A percentile compares a stretch with the other conserved stretches of the same genome.
phyloP scores from a whole-genome alignment of 1,284 basidiomycete genomes.

The Trichosporon asahii region DNA sequence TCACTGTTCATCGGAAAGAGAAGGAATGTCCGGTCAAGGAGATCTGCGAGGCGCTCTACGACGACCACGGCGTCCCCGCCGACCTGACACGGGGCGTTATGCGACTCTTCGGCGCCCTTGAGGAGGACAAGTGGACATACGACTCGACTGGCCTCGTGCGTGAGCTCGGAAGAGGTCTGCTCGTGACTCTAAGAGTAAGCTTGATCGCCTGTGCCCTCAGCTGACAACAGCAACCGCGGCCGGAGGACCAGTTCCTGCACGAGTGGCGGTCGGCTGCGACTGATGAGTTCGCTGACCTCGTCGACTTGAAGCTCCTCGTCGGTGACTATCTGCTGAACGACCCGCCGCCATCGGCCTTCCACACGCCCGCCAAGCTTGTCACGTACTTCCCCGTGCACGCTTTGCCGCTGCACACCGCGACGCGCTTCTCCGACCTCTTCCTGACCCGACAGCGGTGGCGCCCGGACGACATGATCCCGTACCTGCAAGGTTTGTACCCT shows the following conservation, averaged over 20 bases:
- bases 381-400: conserved; percentile 69
- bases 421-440: conserved; percentile 80
- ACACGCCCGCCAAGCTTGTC: conserved; percentile 43
- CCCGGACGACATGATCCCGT: conserved; percentile 72
- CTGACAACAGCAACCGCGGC: conserved; percentile 52
- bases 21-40: not conserved
- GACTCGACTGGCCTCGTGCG: conserved; percentile 35
- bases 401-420: conserved; percentile 68
- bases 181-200: conserved; percentile 63
- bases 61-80: conserved; percentile 68
- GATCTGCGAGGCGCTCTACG: conserved; percentile 60
- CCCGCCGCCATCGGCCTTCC: conserved; percentile 25
- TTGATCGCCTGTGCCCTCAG: conserved; percentile 50
- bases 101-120: conserved; percentile 68
- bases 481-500: conserved; percentile 72
- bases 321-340: conserved; percentile 63
- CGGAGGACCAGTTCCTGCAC: conserved; percentile 58
- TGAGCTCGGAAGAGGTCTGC: conserved; percentile 58
- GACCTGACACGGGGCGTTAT: conserved; percentile 67
- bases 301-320: conserved; percentile 59
- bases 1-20: conserved; percentile 45
- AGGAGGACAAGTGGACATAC: conserved; percentile 30
- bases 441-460: conserved; percentile 71
- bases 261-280: conserved; percentile 70
- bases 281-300: conserved; percentile 63